A percentile compares a stretch with the other conserved stretches of the same genome.
Conservation (phyloP, 2,329 filamentous ascomycete species). For the Fusarium napiforme region DNA sequence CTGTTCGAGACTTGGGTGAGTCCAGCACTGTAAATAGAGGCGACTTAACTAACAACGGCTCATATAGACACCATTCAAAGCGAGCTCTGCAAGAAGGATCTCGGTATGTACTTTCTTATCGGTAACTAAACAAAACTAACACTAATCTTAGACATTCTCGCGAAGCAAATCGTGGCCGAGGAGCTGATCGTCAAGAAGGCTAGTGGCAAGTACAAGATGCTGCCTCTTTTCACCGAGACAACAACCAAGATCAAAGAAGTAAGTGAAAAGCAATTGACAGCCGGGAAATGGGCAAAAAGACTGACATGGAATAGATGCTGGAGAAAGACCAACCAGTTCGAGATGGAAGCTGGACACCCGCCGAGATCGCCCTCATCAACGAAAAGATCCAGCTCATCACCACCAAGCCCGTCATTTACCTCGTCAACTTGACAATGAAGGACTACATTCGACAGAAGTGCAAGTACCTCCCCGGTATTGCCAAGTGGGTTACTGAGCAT, state of each 20-base stretch:
- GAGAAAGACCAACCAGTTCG: constrained; percentile 55
- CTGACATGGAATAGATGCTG: constrained; percentile 46
- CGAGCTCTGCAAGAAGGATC: constrained; percentile 53
- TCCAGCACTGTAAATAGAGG: constrained; percentile 11
- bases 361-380: constrained; percentile 58
- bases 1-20: constrained; percentile 55
- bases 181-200: constrained; percentile 55
- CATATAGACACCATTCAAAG: constrained; percentile 42
- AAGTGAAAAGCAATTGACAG: neutral
- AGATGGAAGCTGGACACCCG: constrained; percentile 56
- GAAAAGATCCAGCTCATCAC: constrained; percentile 59
- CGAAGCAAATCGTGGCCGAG: constrained; percentile 53
- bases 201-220: constrained; percentile 58
- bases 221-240: constrained; percentile 57
- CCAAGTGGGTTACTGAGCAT: constrained; percentile 58
- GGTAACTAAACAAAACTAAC: neutral
- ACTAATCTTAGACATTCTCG: constrained; percentile 49
- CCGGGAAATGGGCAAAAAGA: rapidly evolving
- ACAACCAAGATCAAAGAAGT: constrained; percentile 53
- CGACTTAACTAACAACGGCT: neutral
- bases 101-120: constrained; percentile 14
- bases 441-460: constrained; percentile 59
- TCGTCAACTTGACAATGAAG: constrained; percentile 60
- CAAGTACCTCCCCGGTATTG: constrained; percentile 58
- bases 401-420: constrained; percentile 58